Conservation (phyloP, 192 early-diverging fungal genomes). For the Backusella sp. region DNA sequence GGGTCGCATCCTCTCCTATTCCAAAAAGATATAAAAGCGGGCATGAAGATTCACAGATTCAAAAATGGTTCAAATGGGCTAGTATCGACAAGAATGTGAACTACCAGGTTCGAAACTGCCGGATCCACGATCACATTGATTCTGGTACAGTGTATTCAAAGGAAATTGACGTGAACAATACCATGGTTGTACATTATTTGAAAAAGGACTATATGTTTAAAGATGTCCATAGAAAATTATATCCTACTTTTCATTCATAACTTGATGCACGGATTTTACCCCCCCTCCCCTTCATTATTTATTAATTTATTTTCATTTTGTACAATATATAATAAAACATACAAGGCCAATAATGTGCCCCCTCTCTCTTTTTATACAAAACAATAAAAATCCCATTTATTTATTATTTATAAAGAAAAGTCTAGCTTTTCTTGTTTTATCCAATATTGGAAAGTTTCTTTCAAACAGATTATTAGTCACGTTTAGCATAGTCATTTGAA, state of each 20-base stretch:
- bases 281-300: neutral
- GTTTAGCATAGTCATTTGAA: too few relatives aligned
- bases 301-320: neutral
- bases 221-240: neutral
- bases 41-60: constrained; percentile 32
- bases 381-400: too few relatives aligned
- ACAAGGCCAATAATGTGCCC: neutral
- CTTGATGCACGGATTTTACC: neutral
- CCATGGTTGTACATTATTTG: constrained; percentile 25
- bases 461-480: too few relatives aligned
- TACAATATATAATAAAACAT: neutral
- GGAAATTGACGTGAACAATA: constrained; percentile 11
- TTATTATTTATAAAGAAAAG: too few relatives aligned
- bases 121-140: constrained; percentile 22
- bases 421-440: too few relatives aligned
- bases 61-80: constrained; percentile 33
- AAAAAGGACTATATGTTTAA: constrained; percentile 24
- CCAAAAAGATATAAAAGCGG: constrained; percentile 17
- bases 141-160: constrained; percentile 23
- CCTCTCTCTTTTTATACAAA: neutral
- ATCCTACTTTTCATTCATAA: neutral
- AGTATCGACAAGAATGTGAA: constrained; percentile 9
- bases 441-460: too few relatives aligned
- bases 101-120: constrained; percentile 23
- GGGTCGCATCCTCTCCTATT: constrained; percentile 18